Evolutionary conservation across 2,329 filamentous ascomycete species (phyloP), one percentile per base, ranked within the genome.

Genomic region (Aspergillus sp.): DNA sequence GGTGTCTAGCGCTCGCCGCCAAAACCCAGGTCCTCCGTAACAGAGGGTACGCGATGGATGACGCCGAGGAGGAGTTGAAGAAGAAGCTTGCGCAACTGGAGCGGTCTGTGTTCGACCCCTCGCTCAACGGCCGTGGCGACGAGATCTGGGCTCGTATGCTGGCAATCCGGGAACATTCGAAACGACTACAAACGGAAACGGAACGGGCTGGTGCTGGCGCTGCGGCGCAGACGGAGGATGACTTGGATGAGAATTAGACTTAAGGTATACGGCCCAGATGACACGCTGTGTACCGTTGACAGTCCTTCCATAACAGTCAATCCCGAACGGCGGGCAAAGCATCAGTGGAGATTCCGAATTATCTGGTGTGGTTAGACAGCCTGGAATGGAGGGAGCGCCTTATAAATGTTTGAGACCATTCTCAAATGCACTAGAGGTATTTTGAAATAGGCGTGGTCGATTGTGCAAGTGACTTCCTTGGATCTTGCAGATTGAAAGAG

Each of bases 121-220:
- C 81, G 5, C 76, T 87, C 47, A 80, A 79, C 45, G 86, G 84
- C 4, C 75, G 85, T 20, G 82, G 83, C 58, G 86, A 88, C 68
- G 85, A 88, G 71, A 84, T 88, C 56, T 88, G 86, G 86, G 86
- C 86, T 27, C 77, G 86, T 40, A 86, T 88, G 85, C 79, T 86
- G 48, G 81, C 82, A 7, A 80, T 88, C 53, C 76, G 84, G 54
- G 84, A 87, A 66, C 76, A 84, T 54, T 82, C 83, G 48, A 80
- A 81, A 65, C 79, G 82, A 66, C 68, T 88, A 56, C 83, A 87
- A 64, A 75, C 78, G 59, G 85, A 88, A 71, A 81, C 85, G 56
- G 84, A 86, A 68, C 80, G 79, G 68, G 71, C 83, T 50, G 84
- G 82, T 1, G 65, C 70, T 44, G 68, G 67, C 24, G 62, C 67